Conservation (phyloP, 345 rosid species). For the Pistacia vera region DNA sequence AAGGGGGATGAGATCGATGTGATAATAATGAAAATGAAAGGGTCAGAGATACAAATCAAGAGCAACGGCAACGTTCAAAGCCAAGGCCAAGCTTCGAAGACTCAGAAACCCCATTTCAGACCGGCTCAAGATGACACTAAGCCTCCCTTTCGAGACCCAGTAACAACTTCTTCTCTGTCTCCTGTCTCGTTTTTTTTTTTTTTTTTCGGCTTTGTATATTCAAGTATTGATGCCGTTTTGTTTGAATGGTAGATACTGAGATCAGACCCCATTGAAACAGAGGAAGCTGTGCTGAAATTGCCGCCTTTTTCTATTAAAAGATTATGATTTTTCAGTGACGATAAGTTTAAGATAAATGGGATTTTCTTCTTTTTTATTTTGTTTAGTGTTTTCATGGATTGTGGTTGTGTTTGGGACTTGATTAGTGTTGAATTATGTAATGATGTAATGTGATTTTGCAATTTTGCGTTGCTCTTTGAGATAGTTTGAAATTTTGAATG, state of each 20-base stretch:
- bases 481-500: too few relatives aligned
- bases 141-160: slow-evolving; percentile 77
- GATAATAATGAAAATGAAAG: slow-evolving; percentile 17
- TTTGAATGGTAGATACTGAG: slow-evolving; percentile 50
- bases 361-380: neutral
- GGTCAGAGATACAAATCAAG: slow-evolving; percentile 27
- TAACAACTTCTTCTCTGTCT: slow-evolving; percentile 22
- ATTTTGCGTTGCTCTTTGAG: too few relatives aligned
- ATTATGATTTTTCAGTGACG: slow-evolving; percentile 1
- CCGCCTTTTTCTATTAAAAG: slow-evolving; percentile 43
- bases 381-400: neutral
- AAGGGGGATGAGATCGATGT: too few relatives aligned
- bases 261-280: slow-evolving; percentile 75
- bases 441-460: neutral
- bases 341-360: neutral
- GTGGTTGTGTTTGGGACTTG: neutral
- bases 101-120: slow-evolving; percentile 57
- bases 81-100: slow-evolving; percentile 15
- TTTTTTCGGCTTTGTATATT: neutral
- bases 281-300: slow-evolving; percentile 73
- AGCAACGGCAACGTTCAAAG: neutral
- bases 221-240: neutral
- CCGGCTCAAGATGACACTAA: slow-evolving; percentile 76
- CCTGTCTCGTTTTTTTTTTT: neutral
- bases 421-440: neutral